A percentile compares a stretch with the other conserved stretches of the same genome.
Evolutionary conservation across 129 eudicot genomes (phyloP).

Genomic region (Flaveria ramosissima): DNA sequence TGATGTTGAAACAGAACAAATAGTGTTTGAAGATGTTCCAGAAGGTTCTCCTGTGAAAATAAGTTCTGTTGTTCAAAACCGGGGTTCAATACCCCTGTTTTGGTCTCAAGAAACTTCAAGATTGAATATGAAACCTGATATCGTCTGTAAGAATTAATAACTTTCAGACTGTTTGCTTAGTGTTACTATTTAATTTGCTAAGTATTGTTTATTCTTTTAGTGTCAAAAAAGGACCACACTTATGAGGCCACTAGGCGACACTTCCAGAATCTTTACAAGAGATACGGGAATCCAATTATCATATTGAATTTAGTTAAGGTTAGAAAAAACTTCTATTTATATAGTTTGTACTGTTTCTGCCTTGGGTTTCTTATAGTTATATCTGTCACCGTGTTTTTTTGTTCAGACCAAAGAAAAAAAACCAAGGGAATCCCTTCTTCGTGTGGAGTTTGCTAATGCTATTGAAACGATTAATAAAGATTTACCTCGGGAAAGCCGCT

Average conservation of each 20-base stretch:
- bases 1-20: slow-evolving; percentile 98
- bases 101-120: slow-evolving; percentile 99
- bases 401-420: slow-evolving; percentile 81
- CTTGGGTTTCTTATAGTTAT: slow-evolving; percentile 10
- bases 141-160: slow-evolving; percentile 56
- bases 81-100: slow-evolving; percentile 96
- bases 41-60: slow-evolving; percentile 56
- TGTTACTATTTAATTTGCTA: slow-evolving; percentile 9
- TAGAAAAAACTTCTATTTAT: not conserved
- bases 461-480: slow-evolving; percentile 71
- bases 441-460: slow-evolving; percentile 79
- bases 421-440: slow-evolving; percentile 91
- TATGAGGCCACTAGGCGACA: slow-evolving; percentile 88
- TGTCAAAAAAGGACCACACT: slow-evolving; percentile 70
- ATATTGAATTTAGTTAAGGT: slow-evolving; percentile 92
- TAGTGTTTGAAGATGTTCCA: slow-evolving; percentile 78
- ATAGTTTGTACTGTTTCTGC: not conserved
- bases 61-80: slow-evolving; percentile 88
- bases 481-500: slow-evolving; percentile 60
- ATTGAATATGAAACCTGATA: slow-evolving; percentile 81
- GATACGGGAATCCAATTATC: slow-evolving; percentile 97
- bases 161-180: slow-evolving; percentile 16
- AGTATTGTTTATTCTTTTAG: slow-evolving; percentile 40
- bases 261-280: slow-evolving; percentile 71
- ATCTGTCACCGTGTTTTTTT: not conserved